Evolutionary conservation across 2,329 filamentous ascomycete genomes (phyloP), one percentile per base, ranked within the genome.

Genomic region (Aciculosporium take): DNA sequence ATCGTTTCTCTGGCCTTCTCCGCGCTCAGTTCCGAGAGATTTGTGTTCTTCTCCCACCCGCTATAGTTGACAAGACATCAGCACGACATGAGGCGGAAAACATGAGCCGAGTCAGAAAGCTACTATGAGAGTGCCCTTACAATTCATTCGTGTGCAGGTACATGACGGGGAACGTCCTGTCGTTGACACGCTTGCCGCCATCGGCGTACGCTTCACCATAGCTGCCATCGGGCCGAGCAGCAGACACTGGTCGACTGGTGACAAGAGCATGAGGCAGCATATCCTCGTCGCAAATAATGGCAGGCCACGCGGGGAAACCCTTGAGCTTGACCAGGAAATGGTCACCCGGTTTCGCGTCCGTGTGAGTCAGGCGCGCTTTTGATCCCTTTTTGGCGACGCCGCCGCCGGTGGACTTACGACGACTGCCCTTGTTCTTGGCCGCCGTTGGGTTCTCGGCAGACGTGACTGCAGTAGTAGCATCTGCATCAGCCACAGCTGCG

Each of bases 71-170:
- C 12, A 18, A 3, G 12, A 4, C 18, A 5, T 35, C 13, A 31
- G 37, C 31, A 10, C 25, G 10, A 33, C n/a, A 3, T n/a, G 23
- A 23, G 1, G 18, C 12, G n/a, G 7, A n/a, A 29, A 15, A 32
- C 3, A 32, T 10, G 17, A 20, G 24, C n/a, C n/a, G 20, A 17
- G 10, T 1, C 15, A 25, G 24, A 24, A 2, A 15, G 8, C 13
- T n/a, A n/a, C n/a, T n/a, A n/a, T n/a, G 24, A 12, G 13, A n/a
- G 25, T 24, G 25, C 12, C 77, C 89, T 76, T 67, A 98, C 91
- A 98, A 96, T 71, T 96, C 89, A 55, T 96, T 95, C 29, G 88
- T 94, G 48, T 77, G 71, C 39, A 96, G 67, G 59, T 94, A 96
- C 89, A 96, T 95, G 56, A 96, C 79, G 5, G 89, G 85, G 58